phyloP scores from a whole-genome alignment of 352 stramenopile genomes.

The Achlya hypogyna region DNA sequence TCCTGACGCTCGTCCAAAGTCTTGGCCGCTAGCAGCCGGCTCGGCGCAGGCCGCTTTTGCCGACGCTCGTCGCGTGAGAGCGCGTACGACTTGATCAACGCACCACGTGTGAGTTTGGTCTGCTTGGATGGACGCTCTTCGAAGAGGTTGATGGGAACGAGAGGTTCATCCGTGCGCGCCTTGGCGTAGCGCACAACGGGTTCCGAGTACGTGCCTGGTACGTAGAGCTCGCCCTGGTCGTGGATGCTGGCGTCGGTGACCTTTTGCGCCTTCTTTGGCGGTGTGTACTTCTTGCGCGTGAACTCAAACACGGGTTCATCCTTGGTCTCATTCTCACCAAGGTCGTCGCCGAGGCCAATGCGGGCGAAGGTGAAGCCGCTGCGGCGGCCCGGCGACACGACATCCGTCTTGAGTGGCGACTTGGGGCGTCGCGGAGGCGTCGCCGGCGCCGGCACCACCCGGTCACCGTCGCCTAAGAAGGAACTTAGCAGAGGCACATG shows the following conservation, averaged over 20 bases:
- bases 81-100: constrained; percentile 12
- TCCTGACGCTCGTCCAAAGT: constrained; percentile 9
- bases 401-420: not conserved
- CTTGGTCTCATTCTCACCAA: not conserved
- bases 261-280: constrained; percentile 11
- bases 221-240: constrained; percentile 6
- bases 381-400: not conserved
- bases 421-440: not conserved
- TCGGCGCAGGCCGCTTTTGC: constrained; percentile 14
- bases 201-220: constrained; percentile 2
- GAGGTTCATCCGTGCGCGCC: not conserved
- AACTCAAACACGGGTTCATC: constrained; percentile 7
- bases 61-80: constrained; percentile 16
- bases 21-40: constrained; percentile 5
- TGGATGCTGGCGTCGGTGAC: constrained; percentile 15
- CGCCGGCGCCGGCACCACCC: too few relatives aligned
- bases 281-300: constrained; percentile 10
- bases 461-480: not conserved
- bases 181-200: not conserved
- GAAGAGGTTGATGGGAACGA: constrained; percentile 16
- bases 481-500: not conserved
- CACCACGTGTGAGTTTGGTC: constrained; percentile 8
- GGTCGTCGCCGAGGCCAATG: not conserved
- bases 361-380: not conserved
- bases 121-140: constrained; percentile 11